phyloP scores from a whole-genome alignment of 331 rosid species.

The Malus hybrid region DNA sequence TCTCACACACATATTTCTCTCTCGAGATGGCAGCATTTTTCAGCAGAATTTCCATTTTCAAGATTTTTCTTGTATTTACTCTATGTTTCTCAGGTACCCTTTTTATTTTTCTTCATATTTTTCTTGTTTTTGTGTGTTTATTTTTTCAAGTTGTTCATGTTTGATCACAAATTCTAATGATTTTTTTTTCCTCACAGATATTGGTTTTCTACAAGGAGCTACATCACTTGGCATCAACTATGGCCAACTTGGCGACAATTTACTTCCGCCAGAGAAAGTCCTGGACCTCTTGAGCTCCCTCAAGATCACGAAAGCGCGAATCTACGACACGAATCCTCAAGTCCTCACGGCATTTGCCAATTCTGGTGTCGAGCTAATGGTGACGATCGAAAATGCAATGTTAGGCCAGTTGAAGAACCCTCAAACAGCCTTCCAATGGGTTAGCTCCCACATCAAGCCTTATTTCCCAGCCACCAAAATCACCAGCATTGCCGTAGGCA shows the following conservation, averaged over 20 bases:
- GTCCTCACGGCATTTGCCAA: slow-evolving; percentile 66
- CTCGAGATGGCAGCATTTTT: slow-evolving; percentile 33
- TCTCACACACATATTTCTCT: background rate
- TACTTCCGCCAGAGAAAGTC: slow-evolving; percentile 67
- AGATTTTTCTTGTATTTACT: slow-evolving; percentile 24
- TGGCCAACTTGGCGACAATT: slow-evolving; percentile 79
- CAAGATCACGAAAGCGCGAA: slow-evolving; percentile 65
- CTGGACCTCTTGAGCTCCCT: slow-evolving; percentile 53
- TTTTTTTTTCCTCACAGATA: slow-evolving; percentile 16
- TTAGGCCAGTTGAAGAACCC: slow-evolving; percentile 61
- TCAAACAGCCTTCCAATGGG: slow-evolving; percentile 82
- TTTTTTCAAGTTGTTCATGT: background rate
- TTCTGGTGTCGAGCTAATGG: slow-evolving; percentile 64
- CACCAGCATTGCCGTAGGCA: slow-evolving; percentile 83
- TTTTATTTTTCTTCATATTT: background rate
- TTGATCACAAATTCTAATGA: background rate
- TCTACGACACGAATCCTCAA: slow-evolving; percentile 81
- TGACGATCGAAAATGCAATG: slow-evolving; percentile 68
- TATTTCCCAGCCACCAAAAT: slow-evolving; percentile 65
- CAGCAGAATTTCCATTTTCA: slow-evolving; percentile 23
- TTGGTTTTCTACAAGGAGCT: slow-evolving; percentile 28
- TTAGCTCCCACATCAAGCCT: slow-evolving; percentile 53
- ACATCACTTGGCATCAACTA: slow-evolving; percentile 81
- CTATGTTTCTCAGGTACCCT: slow-evolving; percentile 49
- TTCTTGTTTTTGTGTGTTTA: background rate